Percentiles rank a stretch among this genome's conserved stretches.
Evolutionary conservation across 345 rosid genomes (phyloP).

Genomic region (Syzygium oleosum): DNA sequence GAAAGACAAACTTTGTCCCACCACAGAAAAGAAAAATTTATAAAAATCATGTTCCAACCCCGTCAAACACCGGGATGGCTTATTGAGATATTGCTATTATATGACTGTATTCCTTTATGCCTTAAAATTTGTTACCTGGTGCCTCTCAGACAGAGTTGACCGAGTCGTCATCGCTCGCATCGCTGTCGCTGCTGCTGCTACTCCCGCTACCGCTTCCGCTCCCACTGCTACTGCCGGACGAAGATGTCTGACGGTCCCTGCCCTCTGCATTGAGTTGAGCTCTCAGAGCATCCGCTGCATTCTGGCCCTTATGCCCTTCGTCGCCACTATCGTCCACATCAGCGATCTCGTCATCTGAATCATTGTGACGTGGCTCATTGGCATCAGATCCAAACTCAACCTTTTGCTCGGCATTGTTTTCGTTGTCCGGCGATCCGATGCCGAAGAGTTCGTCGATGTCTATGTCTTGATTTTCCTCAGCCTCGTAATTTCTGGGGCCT

Average conservation of each 20-base stretch:
- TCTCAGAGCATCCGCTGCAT: slow-evolving; percentile 91
- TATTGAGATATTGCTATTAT: background rate
- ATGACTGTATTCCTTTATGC: background rate
- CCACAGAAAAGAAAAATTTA: background rate
- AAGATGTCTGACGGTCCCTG: slow-evolving; percentile 23
- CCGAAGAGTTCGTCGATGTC: slow-evolving; percentile 61
- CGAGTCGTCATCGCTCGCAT: slow-evolving; percentile 62
- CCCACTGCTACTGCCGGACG: slow-evolving; percentile 71
- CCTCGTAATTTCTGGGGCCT: slow-evolving; percentile 41
- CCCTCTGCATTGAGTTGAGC: slow-evolving; percentile 67
- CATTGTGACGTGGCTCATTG: slow-evolving; percentile 19
- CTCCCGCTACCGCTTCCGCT: slow-evolving; percentile 63
- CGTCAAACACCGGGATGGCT: background rate
- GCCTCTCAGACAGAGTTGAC: slow-evolving; percentile 47
- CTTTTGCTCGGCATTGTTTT: slow-evolving; percentile 19
- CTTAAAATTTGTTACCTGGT: background rate
- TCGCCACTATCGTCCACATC: slow-evolving; percentile 77
- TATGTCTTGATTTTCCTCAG: slow-evolving; percentile 57
- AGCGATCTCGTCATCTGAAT: slow-evolving; percentile 74
- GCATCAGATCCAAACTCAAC: slow-evolving; percentile 11
- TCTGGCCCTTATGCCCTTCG: slow-evolving; percentile 57
- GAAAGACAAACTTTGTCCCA: background rate
- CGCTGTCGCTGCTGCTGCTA: slow-evolving; percentile 47
- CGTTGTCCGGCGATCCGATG: slow-evolving; percentile 38
- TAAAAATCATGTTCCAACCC: background rate